Conservation (phyloP, 441 rosid species). For the Pelargonium cotyledonis region DNA sequence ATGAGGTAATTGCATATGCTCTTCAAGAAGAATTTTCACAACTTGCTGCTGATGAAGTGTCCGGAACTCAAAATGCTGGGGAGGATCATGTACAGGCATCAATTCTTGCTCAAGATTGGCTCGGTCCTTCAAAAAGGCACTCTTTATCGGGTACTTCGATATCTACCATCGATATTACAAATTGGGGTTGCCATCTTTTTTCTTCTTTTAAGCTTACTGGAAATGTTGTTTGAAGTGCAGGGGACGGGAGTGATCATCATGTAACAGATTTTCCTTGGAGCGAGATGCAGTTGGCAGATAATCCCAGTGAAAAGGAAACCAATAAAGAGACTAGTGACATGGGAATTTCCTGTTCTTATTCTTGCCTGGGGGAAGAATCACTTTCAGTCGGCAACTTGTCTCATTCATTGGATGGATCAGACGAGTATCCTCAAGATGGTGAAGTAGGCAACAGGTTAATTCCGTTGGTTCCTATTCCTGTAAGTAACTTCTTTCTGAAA, state of each 20-base stretch:
- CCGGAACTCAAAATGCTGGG: slow-evolving; percentile 31
- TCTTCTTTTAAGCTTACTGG: slow-evolving; percentile 11
- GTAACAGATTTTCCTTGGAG: slow-evolving; percentile 16
- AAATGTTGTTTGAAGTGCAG: slow-evolving; percentile 21
- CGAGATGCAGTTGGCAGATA: slow-evolving; percentile 18
- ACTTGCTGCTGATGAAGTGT: slow-evolving; percentile 51
- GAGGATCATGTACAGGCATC: slow-evolving; percentile 26
- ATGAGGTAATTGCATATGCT: slow-evolving; percentile 70
- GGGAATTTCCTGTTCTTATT: slow-evolving; percentile 7
- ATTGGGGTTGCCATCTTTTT: slow-evolving; percentile 11
- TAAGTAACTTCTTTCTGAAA: slow-evolving; percentile 32
- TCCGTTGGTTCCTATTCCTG: slow-evolving; percentile 81
- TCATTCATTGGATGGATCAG: slow-evolving; percentile 39
- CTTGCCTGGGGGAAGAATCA: slow-evolving; percentile 23
- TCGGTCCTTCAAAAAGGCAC: slow-evolving; percentile 23
- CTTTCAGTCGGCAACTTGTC: slow-evolving; percentile 31
- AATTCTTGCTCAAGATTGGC: slow-evolving; percentile 67
- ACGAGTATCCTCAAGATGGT: slow-evolving; percentile 59
- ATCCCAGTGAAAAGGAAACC: slow-evolving; percentile 21
- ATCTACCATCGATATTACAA: slow-evolving; percentile 12
- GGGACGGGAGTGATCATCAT: slow-evolving; percentile 23
- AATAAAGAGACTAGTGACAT: slow-evolving; percentile 20
- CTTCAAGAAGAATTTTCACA: slow-evolving; percentile 74
- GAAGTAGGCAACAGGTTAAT: slow-evolving; percentile 77
- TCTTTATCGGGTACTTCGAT: slow-evolving; percentile 25